Percentiles rank a stretch among this genome's conserved stretches.
Evolutionary conservation across 2,329 filamentous ascomycete species (phyloP).

Genomic region (Diaporthe citri): DNA sequence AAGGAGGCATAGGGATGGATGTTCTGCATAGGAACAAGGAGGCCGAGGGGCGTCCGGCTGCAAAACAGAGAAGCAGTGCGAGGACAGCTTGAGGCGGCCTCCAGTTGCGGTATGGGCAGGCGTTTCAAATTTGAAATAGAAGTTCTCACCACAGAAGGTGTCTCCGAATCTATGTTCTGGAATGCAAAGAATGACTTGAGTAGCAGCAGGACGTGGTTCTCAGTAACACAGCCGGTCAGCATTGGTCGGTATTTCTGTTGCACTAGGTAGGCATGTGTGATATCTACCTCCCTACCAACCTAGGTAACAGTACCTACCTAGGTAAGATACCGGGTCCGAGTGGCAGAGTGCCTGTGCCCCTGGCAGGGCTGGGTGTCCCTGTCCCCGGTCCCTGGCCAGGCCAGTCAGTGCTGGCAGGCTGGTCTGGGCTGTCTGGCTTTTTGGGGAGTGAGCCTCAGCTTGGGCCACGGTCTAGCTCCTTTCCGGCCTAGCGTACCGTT

Average conservation of each 20-base stretch:
- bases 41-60: slow-evolving; percentile 10
- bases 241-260: no score
- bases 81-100: slow-evolving; percentile 8
- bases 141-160: slow-evolving; percentile 1
- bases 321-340: background rate
- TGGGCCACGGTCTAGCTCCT: background rate
- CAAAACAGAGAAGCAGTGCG: slow-evolving; percentile 5
- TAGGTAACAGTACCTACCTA: no score
- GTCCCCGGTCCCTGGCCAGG: background rate
- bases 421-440: background rate
- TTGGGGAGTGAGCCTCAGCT: slow-evolving; percentile 23
- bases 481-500: background rate
- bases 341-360: background rate
- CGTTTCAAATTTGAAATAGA: slow-evolving; percentile 27
- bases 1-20: slow-evolving; percentile 17
- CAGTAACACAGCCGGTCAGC: background rate
- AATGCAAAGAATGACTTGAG: background rate
- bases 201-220: background rate
- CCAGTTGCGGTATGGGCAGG: background rate
- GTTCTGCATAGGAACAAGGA: background rate
- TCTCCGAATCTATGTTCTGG: background rate
- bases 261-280: no score
- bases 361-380: background rate
- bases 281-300: no score
- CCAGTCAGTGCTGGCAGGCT: background rate